phyloP scores from a whole-genome alignment of 169 alveolate species.

The Theileria parva region DNA sequence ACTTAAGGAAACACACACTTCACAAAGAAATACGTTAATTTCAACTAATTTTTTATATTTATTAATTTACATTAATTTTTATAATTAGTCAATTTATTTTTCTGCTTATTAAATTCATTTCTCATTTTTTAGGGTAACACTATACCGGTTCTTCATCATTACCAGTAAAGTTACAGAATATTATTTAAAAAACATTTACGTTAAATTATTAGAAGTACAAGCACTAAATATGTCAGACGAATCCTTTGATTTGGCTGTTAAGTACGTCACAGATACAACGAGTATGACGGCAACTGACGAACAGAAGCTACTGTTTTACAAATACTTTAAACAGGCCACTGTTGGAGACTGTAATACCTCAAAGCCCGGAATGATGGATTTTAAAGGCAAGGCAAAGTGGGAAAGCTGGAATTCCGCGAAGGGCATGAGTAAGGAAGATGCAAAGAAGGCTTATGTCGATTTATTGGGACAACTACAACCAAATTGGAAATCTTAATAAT shows the following conservation, averaged over 20 bases:
- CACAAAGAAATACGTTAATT: constrained; percentile 75
- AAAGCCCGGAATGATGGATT: constrained; percentile 86
- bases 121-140: no score
- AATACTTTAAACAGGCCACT: constrained; percentile 88
- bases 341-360: constrained; percentile 87
- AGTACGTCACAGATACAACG: constrained; percentile 37
- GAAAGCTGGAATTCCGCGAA: constrained; percentile 89
- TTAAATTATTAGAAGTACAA: not conserved
- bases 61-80: not conserved
- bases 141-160: not conserved
- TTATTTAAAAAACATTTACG: not conserved
- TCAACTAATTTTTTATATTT: not conserved
- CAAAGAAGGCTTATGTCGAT: constrained; percentile 83
- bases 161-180: not conserved
- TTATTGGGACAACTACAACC: constrained; percentile 58
- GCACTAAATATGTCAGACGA: constrained; percentile 17
- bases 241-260: constrained; percentile 52
- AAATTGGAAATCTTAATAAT: constrained; percentile 41
- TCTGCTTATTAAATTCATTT: not conserved
- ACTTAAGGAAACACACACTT: constrained; percentile 74
- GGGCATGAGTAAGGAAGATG: constrained; percentile 84
- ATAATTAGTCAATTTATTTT: not conserved
- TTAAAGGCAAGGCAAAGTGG: constrained; percentile 87
- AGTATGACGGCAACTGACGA: constrained; percentile 57
- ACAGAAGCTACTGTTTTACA: constrained; percentile 76